Conservation (phyloP, 2,329 filamentous ascomycete genomes). For the Fusarium sp. region DNA sequence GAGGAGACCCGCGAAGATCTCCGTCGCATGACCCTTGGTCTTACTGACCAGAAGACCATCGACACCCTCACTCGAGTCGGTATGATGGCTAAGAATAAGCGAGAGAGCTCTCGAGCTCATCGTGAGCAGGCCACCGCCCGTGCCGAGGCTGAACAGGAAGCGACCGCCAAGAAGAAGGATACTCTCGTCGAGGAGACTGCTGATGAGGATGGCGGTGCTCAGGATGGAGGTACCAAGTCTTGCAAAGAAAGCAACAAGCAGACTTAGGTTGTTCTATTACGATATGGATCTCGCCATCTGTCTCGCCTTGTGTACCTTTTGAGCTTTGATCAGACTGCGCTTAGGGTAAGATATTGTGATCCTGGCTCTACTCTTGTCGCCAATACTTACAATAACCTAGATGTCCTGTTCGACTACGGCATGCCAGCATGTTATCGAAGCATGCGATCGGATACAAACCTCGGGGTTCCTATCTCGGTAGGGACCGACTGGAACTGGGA, state of each 20-base stretch:
- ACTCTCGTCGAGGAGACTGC: background rate
- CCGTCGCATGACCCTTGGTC: constrained; percentile 37
- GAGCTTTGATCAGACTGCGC: background rate
- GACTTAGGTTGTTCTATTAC: background rate
- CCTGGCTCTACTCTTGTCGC: background rate
- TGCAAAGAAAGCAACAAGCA: constrained; percentile 7
- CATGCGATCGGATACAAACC: background rate
- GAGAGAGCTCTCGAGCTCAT: background rate
- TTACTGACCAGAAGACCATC: constrained; percentile 42
- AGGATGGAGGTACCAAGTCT: background rate
- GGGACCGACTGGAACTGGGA: background rate
- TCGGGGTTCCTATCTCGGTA: background rate
- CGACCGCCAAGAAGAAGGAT: background rate
- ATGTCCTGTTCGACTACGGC: background rate
- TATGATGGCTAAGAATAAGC: constrained; percentile 33
- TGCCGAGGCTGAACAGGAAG: background rate
- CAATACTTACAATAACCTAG: constrained; percentile 1
- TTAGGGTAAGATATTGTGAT: background rate
- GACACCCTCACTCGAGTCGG: constrained; percentile 33
- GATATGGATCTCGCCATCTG: constrained; percentile 1
- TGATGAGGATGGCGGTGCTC: background rate
- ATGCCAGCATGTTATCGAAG: background rate
- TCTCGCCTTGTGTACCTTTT: background rate
- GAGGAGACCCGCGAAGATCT: constrained; percentile 24
- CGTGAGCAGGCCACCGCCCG: background rate